These are phyloP conservation scores for Starmerella khaoyaiensis DNA, from an alignment of 805 yeast genomes.

Conservation along the genomic window DNA sequence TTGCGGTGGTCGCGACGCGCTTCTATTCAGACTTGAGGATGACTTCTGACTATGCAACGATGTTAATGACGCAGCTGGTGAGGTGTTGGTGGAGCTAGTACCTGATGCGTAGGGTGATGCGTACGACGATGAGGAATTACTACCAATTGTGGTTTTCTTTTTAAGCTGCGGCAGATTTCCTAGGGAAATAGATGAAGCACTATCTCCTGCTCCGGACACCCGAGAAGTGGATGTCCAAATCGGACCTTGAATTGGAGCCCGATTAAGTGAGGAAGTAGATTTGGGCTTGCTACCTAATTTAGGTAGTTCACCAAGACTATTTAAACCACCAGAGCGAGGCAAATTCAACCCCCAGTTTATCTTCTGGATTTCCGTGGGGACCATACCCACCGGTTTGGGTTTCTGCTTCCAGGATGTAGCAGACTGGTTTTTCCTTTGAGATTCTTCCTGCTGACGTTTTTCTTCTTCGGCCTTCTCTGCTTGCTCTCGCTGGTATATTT, in stretches of 20 bases:
- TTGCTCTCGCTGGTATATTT: conserved; percentile 5
- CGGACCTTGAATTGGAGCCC: not conserved
- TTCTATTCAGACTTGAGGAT: too few relatives aligned
- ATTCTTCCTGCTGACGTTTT: not conserved
- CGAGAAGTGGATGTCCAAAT: not conserved
- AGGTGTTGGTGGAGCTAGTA: too few relatives aligned
- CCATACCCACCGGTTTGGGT: conserved; percentile 1
- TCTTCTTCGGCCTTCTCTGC: conserved; percentile 4
- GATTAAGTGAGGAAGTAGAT: not conserved
- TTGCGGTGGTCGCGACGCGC: too few relatives aligned
- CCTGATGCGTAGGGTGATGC: too few relatives aligned
- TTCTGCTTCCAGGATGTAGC: not conserved
- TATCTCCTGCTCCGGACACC: not conserved
- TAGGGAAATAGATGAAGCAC: conserved; percentile 5
- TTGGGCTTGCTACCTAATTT: conserved; percentile 12
- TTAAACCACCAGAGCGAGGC: conserved; percentile 3
- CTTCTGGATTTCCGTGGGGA: conserved; percentile 3
- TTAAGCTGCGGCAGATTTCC: not conserved
- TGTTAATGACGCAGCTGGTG: too few relatives aligned
- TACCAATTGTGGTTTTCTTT: not conserved
- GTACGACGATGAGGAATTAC: too few relatives aligned
- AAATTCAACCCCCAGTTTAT: conserved; percentile 12
- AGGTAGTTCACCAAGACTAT: conserved; percentile 13
- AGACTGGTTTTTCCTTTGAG: not conserved
- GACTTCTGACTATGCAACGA: too few relatives aligned